Evolutionary conservation across 23 red algal genomes (phyloP), one percentile per base, ranked within the genome.

Genomic region (Agarophyton chilense): DNA sequence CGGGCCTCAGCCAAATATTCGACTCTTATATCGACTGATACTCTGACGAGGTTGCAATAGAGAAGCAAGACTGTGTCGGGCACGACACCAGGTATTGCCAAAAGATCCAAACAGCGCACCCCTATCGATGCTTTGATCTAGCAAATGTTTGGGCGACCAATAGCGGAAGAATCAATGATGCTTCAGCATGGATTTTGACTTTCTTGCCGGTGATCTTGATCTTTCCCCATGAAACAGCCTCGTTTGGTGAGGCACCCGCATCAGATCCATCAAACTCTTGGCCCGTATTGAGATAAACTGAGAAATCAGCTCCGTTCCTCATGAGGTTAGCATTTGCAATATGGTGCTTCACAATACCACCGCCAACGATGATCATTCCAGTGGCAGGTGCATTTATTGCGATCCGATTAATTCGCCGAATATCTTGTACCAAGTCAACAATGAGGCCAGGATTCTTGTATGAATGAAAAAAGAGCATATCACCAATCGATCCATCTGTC

Each of bases 201-300:
- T 78, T 83, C 43, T 87, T 61, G 54, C 80, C 97, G 12, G 32
- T 77, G 16, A 73, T 57, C 72, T 78, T 86, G 40, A 99, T 95
- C 71, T 99, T 99, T 58, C 97, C 97, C 97, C 97, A 99, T 18
- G 92, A 95, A 18, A 99, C 92, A 38, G 97, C 97, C 77, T 99
- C 97, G 81, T 99, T 93, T 31, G 93, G 93, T 28, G 93, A 75
- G 4, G 97, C 97, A 0, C 97, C 97, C 38, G 81, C 81, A 43
- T 99, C 97, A 61, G 93, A 96, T 21, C 97, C 97, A 33, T 99
- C 97, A 90, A 85, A 99, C 42, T 99, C 97, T 33, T 99, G 93
- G 0, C 90, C 93, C 11, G 97, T 99, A 72, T 96, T 99, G 32
- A 99, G 78, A 63, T 96, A 96, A 0, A 99, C 93, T 4, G 97